A percentile compares a stretch with the other conserved stretches of the same genome.
These are phyloP conservation scores for Mucor irregularis DNA, from an alignment of 371 early-diverging fungal genomes.

Conservation along the genomic window DNA sequence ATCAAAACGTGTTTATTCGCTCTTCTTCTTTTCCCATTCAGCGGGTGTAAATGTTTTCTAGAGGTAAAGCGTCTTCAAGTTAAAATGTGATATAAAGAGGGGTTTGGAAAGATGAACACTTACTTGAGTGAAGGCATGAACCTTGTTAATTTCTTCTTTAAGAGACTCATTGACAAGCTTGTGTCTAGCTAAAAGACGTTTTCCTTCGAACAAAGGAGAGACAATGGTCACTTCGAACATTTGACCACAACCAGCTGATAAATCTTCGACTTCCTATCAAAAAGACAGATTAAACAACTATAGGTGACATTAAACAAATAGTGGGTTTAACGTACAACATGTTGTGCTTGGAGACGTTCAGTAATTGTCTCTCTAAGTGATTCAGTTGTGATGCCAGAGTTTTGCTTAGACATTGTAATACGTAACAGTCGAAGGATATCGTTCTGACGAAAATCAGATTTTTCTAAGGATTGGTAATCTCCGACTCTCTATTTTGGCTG, in stretches of 20 bases:
- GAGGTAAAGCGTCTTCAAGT: no score
- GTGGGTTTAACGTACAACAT: slow-evolving; percentile 51
- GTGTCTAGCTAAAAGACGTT: slow-evolving; percentile 71
- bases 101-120: not conserved
- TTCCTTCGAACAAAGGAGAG: slow-evolving; percentile 69
- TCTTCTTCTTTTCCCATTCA: slow-evolving; percentile 59
- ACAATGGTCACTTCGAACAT: slow-evolving; percentile 80
- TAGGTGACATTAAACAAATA: not conserved
- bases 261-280: slow-evolving; percentile 57
- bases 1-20: no score
- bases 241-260: slow-evolving; percentile 77
- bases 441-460: no score
- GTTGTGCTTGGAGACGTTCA: slow-evolving; percentile 55
- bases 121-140: slow-evolving; percentile 88
- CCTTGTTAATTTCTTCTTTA: slow-evolving; percentile 73
- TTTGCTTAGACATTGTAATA: slow-evolving; percentile 3
- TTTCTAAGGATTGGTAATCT: no score
- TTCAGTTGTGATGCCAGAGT: slow-evolving; percentile 53
- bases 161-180: slow-evolving; percentile 77
- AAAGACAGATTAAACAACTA: not conserved
- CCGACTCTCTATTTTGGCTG: no score
- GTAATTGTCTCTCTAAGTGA: slow-evolving; percentile 54
- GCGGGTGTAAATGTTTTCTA: slow-evolving; percentile 77
- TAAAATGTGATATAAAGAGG: not conserved
- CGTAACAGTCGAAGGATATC: no score